Base-by-base conservation (phyloP, 2,329 filamentous ascomycete species). In the Beauveria sp. region DNA sequence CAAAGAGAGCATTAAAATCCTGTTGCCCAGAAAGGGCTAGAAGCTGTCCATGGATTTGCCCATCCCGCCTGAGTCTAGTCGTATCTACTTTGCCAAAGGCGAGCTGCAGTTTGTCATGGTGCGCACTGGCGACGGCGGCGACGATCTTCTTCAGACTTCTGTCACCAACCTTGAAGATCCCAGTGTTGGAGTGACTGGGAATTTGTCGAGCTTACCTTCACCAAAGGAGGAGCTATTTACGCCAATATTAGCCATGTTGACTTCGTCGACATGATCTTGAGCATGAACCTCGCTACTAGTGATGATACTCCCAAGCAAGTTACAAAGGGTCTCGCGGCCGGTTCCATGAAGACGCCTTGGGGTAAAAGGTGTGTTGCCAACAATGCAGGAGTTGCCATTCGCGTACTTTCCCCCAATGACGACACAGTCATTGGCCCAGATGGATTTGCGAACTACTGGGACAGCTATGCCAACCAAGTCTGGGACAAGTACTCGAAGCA, bases 231-330 rank as follows among this genome's bases (percentile, higher is more conserved):
- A 0, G 67, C 70, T 7, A 66, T 81, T 28, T 80, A 71, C 47
- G 77, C 78, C 63, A 81, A 82, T 67, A 75, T 82, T 59, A 79
- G 74, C 53, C 81, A 78, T 61, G 80, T 82, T 37, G 80, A 82
- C 66, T 81, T 80, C 63, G 75, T 81, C 20, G 73, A 80, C 5
- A 71, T 84, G 18, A 71, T 78, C 0, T 75, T 84, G n/a, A 78
- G 80, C 46, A 79, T 84, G 76, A 66, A 66, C 0, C 70, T 83
- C 16, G 72, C 70, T 0, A 70, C 74, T 14, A 71, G 65, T 14
- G 71, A 70, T 37, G 75, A 75, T 40, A 66, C 62, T 48, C 62
- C 64, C 10, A 67, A 64, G 0, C 78, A 80, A 41, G 69, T 71
- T 1, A 75, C 78, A 16, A 67, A 71, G 7, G 79, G 79, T 1